Evolutionary conservation across 2,329 filamentous ascomycete genomes (phyloP), one percentile per base, ranked within the genome.

Genomic region (Ceratocystis cacaofunesta): DNA sequence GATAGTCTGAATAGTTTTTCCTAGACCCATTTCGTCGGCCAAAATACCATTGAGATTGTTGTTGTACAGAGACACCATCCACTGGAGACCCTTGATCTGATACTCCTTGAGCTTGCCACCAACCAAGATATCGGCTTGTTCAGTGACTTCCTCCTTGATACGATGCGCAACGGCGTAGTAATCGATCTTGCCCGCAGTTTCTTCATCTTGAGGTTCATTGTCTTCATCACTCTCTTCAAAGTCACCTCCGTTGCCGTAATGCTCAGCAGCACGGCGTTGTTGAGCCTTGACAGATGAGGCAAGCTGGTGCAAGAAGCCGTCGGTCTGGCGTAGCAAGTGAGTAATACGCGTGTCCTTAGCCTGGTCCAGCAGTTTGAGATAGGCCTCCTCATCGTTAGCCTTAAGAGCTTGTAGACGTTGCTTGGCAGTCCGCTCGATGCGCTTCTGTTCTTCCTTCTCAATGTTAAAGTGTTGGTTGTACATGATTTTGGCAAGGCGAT

Each of bases 61-160:
- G 85, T 99, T 99, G 83, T 97, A 99, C 15, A 99, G 82, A 15
- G 94, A 99, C 68, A 99, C 87, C 94, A 99, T 99, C 94, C 94
- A 99, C 75, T 99, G 92, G 61, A 99, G 79, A 82, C 94, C 94
- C 85, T 96, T 97, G 76, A 99, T 70, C 77, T 99, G 94, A 76
- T 99, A 99, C 75, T 99, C 94, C 76, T 99, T 99, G 70, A 99
- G 80, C 10, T 80, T 89, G 73, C 94, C 94, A 73, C 94, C 94
- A 69, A 97, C 90, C 68, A 99, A 82, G 55, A 95, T 95, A 64
- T 77, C 76, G 5, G 94, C 90, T 73, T 99, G 94, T 68, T 81
- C 80, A 0, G 83, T 88, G 70, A 99, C 87, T 69, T 95, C 90
- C 78, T 99, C 94, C 75, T 94, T 92, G 78, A 96, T 84, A 69